A percentile compares a stretch with the other conserved stretches of the same genome.
These are phyloP conservation scores for Dunaliella primolecta DNA, from an alignment of 139 green algal genomes.

Conservation along the genomic window DNA sequence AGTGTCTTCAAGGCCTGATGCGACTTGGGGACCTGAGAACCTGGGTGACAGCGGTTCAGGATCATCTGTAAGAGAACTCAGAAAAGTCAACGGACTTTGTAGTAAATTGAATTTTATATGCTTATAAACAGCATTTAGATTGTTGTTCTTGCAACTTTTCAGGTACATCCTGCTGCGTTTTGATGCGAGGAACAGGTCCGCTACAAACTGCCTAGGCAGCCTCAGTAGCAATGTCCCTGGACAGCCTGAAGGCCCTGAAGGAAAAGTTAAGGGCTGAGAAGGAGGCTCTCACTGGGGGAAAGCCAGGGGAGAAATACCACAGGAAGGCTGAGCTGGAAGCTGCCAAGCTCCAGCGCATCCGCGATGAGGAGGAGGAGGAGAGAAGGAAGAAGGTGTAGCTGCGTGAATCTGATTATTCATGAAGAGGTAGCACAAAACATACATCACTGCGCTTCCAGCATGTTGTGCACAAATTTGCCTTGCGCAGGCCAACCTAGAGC, in stretches of 20 bases:
- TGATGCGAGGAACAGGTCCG: too few species aligned
- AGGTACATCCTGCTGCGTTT: too few species aligned
- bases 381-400: conserved; percentile 5
- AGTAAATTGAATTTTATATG: too few species aligned
- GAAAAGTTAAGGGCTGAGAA: conserved; percentile 52
- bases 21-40: too few species aligned
- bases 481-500: conserved; percentile 32
- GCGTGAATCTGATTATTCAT: neutral
- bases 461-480: too few species aligned
- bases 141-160: too few species aligned
- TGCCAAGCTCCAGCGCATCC: conserved; percentile 45
- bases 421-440: neutral
- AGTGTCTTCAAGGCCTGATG: too few species aligned
- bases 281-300: conserved; percentile 32
- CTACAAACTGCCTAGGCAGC: too few species aligned
- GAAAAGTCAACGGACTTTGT: too few species aligned
- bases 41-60: too few species aligned
- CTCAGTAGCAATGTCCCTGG: conserved; percentile 21
- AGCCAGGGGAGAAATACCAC: conserved; percentile 40
- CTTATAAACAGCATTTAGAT: too few species aligned
- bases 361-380: conserved; percentile 56
- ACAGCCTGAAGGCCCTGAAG: conserved; percentile 53
- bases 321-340: conserved; percentile 50
- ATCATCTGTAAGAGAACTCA: too few species aligned
- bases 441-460: neutral